phyloP scores from a whole-genome alignment of 768 basidiomycete species.

The Suillus paluster region DNA sequence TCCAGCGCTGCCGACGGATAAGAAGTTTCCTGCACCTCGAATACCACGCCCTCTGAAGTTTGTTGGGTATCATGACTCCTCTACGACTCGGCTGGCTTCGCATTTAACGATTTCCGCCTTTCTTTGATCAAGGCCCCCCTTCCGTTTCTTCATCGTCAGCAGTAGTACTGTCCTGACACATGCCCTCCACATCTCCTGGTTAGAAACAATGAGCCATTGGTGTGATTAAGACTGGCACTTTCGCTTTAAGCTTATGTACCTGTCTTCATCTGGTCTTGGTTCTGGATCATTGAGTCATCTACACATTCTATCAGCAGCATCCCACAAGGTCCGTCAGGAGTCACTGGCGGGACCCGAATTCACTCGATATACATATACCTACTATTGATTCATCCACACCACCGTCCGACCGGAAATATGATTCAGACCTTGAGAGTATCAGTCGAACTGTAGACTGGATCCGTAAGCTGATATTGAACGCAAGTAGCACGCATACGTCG shows the following conservation, averaged over 20 bases:
- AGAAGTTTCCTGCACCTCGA: not conserved
- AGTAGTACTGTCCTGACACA: constrained; percentile 48
- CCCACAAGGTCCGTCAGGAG: not conserved
- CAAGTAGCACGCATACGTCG: constrained; percentile 58
- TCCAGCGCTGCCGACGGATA: constrained; percentile 63
- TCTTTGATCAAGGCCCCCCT: constrained; percentile 68
- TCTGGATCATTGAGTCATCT: constrained; percentile 86
- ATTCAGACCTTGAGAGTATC: constrained; percentile 46
- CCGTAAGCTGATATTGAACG: not conserved
- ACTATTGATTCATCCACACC: constrained; percentile 79
- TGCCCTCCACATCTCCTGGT: constrained; percentile 79
- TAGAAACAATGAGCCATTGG: constrained; percentile 3
- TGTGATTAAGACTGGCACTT: not conserved
- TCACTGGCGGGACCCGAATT: too few relatives aligned
- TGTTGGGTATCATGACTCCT: not conserved
- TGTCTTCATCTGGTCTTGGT: constrained; percentile 51
- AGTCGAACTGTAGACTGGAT: constrained; percentile 60
- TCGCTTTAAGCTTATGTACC: constrained; percentile 42
- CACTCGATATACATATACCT: constrained; percentile 10
- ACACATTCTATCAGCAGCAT: constrained; percentile 5
- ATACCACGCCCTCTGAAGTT: constrained; percentile 3
- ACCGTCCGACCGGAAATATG: constrained; percentile 63
- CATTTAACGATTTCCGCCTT: constrained; percentile 58
- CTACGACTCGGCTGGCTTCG: constrained; percentile 48
- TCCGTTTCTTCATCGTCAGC: constrained; percentile 60